Evolutionary conservation across 495 filamentous ascomycete species (phyloP).

Genomic region (Poronia punctata): DNA sequence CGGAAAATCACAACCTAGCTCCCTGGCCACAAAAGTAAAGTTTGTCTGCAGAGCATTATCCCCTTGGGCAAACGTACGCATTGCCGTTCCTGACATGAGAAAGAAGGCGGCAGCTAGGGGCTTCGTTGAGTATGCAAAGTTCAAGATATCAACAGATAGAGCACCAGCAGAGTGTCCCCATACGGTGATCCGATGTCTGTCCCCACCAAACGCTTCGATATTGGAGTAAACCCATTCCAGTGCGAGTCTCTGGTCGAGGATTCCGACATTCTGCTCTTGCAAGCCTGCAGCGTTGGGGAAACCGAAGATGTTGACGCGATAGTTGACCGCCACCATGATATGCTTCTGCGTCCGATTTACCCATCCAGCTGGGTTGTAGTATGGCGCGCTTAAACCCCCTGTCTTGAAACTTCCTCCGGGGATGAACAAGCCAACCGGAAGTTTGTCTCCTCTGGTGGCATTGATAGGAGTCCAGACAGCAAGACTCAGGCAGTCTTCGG

Average conservation of each 20-base stretch:
- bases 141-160: conserved; percentile 33
- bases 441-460: conserved; percentile 15
- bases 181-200: conserved; percentile 50
- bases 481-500: conserved; percentile 49
- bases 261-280: conserved; percentile 38
- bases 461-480: conserved; percentile 44
- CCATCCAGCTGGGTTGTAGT: conserved; percentile 37
- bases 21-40: conserved; percentile 38
- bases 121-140: conserved; percentile 40
- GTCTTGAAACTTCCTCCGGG: conserved; percentile 38
- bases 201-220: conserved; percentile 63
- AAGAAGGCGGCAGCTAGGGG: conserved; percentile 40
- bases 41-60: conserved; percentile 30
- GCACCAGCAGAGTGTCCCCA: conserved; percentile 47
- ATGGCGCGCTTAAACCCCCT: conserved; percentile 36
- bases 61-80: conserved; percentile 22
- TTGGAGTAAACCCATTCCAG: conserved; percentile 66
- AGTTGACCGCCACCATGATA: conserved; percentile 53
- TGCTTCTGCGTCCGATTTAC: conserved; percentile 38
- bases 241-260: conserved; percentile 51
- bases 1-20: conserved; percentile 31
- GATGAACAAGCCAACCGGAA: conserved; percentile 45
- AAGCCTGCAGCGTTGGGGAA: conserved; percentile 44
- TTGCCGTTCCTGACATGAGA: conserved; percentile 39
- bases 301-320: conserved; percentile 54